Evolutionary conservation across 345 rosid species (phyloP), one percentile per base, ranked within the genome.

Genomic region (Brassica juncea): DNA sequence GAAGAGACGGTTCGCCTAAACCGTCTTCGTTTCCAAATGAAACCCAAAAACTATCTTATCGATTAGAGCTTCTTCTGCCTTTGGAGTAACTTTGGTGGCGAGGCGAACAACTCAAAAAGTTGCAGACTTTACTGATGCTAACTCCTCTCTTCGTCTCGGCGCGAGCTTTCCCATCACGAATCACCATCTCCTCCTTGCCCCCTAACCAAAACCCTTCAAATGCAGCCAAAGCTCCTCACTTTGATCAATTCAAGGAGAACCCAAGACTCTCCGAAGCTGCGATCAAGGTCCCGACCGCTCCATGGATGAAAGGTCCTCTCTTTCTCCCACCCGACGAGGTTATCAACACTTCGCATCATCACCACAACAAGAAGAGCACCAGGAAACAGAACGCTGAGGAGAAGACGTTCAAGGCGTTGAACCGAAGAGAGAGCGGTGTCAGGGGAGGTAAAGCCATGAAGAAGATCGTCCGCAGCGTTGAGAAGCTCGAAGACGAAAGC

Each of bases 221-320:
- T 30, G 52, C 35, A 14, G 21, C 78, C 6, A 80, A 80, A 64
- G 4, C 28, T 4, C 71, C 21, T 54, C 55, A 74, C 57, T 72
- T 59, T 58, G 59, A 79, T 5, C 42, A 74, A 27, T 21, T 59
- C 23, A 81, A 34, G 3, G 66, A 60, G 14, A 81, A 49, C 9
- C 39, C 74, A 52, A 27, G 12, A 72, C 2, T 8, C 59, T 35
- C 77, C 27, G 78, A 67, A 52, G 71, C 54, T 27, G 11, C 49
- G 74, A 72, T 77, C 31, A 81, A 77, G 74, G 75, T 72, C n/a
- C 75, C 92, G 21, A 85, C 90, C 2, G 84, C 97, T 78, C 97
- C 97, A 59, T 91, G 96, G 97, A 87, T 88, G 88, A 86, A 80
- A 71, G 83, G 84, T 78, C 87, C 91, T 61, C 82, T 86, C 62